Conservation (phyloP, 2,329 filamentous ascomycete genomes). For the Ophiosphaerella herpotricha region DNA sequence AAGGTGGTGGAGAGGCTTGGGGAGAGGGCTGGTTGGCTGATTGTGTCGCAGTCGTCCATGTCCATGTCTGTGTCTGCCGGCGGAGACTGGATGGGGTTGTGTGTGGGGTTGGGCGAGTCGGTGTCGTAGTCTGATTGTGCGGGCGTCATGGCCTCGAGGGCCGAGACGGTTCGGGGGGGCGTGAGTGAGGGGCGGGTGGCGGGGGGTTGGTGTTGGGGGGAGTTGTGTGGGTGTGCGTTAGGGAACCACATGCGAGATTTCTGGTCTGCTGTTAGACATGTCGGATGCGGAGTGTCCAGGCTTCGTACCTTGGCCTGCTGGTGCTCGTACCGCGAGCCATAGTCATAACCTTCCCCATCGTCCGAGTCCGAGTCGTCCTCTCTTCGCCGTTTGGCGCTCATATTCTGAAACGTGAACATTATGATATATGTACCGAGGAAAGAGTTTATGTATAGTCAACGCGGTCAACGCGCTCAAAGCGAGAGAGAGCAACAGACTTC, state of each 20-base stretch:
- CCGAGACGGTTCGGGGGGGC: constrained; percentile 29
- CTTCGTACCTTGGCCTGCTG: constrained; percentile 33
- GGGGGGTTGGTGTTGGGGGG: constrained; percentile 19
- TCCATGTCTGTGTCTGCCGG: constrained; percentile 41
- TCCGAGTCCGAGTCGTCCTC: constrained; percentile 42
- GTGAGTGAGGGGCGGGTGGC: constrained; percentile 34
- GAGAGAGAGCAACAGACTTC: constrained; percentile 8
- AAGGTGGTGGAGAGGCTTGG: constrained; percentile 34
- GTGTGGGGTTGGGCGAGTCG: constrained; percentile 33
- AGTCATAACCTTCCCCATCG: constrained; percentile 15
- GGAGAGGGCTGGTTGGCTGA: constrained; percentile 44
- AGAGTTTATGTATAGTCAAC: constrained; percentile 8
- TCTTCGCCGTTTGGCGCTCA: constrained; percentile 36
- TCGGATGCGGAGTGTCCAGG: background rate
- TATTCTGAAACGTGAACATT: constrained; percentile 40
- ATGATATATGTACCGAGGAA: constrained; percentile 9
- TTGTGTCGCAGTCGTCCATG: constrained; percentile 41
- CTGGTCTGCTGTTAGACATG: constrained; percentile 21
- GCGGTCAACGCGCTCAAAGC: constrained; percentile 30
- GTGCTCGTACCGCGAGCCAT: constrained; percentile 5
- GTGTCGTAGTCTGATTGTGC: constrained; percentile 33
- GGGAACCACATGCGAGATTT: constrained; percentile 35
- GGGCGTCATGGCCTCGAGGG: constrained; percentile 36
- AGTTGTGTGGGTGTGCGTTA: constrained; percentile 21
- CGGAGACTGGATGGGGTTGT: constrained; percentile 24